Evolutionary conservation across 1,284 basidiomycete species (phyloP).

Genomic region (Athelia psychrophila): DNA sequence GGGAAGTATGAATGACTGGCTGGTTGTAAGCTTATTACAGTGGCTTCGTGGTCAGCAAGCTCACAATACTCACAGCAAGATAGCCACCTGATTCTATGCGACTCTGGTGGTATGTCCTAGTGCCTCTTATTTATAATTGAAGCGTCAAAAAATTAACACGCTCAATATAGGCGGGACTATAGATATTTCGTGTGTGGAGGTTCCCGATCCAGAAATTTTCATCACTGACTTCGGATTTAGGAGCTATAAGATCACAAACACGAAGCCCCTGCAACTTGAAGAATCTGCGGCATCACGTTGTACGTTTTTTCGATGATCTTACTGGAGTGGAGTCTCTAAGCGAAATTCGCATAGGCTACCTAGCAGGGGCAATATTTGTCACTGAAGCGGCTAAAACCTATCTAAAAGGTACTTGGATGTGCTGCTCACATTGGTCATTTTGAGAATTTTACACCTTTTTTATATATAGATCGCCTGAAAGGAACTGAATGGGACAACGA

Average conservation of each 20-base stretch:
- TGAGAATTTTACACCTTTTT: neutral
- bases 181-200: constrained; percentile 5
- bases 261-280: constrained; percentile 3
- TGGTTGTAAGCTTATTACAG: constrained; percentile 1
- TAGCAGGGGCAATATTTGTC: constrained; percentile 8
- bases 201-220: neutral
- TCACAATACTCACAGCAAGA: constrained; percentile 2
- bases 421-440: too few species aligned
- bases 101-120: constrained; percentile 8
- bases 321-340: too few species aligned
- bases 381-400: constrained; percentile 4
- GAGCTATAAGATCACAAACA: constrained; percentile 3
- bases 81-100: constrained; percentile 6
- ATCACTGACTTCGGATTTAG: neutral
- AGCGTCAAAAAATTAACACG: neutral
- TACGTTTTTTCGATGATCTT: neutral
- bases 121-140: too few species aligned
- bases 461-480: neutral
- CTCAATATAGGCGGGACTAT: constrained; percentile 8
- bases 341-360: constrained; percentile 3
- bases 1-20: constrained; percentile 5
- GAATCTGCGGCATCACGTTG: constrained; percentile 7
- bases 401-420: constrained; percentile 1
- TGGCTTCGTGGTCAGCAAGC: neutral
- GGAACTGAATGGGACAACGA: constrained; percentile 6